Evolutionary conservation across 2,329 filamentous ascomycete species (phyloP).

Genomic region (Microcera coccophila): DNA sequence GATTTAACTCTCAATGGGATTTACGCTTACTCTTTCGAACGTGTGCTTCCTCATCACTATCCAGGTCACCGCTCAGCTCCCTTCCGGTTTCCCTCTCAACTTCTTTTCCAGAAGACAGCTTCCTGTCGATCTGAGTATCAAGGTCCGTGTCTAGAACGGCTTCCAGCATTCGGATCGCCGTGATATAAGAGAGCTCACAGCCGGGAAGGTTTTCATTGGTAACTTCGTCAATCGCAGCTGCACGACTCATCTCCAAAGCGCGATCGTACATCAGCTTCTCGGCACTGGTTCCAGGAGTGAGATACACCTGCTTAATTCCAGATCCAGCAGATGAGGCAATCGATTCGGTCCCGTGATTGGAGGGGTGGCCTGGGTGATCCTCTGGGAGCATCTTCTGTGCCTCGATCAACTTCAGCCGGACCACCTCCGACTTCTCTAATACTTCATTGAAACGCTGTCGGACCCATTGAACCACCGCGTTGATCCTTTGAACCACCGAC

Average conservation of each 20-base stretch:
- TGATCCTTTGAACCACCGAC: slow-evolving; percentile 67
- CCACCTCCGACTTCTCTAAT: slow-evolving; percentile 90
- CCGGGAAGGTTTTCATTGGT: slow-evolving; percentile 82
- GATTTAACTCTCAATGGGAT: background rate
- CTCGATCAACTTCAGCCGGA: slow-evolving; percentile 81
- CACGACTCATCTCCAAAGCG: slow-evolving; percentile 91
- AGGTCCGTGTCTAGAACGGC: slow-evolving; percentile 89
- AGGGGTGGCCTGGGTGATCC: slow-evolving; percentile 82
- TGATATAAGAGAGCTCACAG: slow-evolving; percentile 90
- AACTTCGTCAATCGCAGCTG: slow-evolving; percentile 92
- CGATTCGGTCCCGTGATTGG: slow-evolving; percentile 63
- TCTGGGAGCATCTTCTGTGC: slow-evolving; percentile 78
- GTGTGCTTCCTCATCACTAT: slow-evolving; percentile 67
- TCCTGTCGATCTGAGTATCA: slow-evolving; percentile 41
- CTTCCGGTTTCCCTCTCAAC: slow-evolving; percentile 36
- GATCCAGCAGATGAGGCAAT: slow-evolving; percentile 55
- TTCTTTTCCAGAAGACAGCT: slow-evolving; percentile 35
- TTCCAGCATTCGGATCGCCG: slow-evolving; percentile 90
- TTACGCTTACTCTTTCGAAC: slow-evolving; percentile 64
- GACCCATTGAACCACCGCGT: slow-evolving; percentile 93
- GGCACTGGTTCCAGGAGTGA: slow-evolving; percentile 86
- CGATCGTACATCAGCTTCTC: slow-evolving; percentile 98
- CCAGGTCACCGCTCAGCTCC: slow-evolving; percentile 44
- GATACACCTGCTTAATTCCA: slow-evolving; percentile 71
- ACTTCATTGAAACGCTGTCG: slow-evolving; percentile 94